These are phyloP conservation scores for Erodium maritimum DNA, from an alignment of 345 rosid species.

Conservation along the genomic window DNA sequence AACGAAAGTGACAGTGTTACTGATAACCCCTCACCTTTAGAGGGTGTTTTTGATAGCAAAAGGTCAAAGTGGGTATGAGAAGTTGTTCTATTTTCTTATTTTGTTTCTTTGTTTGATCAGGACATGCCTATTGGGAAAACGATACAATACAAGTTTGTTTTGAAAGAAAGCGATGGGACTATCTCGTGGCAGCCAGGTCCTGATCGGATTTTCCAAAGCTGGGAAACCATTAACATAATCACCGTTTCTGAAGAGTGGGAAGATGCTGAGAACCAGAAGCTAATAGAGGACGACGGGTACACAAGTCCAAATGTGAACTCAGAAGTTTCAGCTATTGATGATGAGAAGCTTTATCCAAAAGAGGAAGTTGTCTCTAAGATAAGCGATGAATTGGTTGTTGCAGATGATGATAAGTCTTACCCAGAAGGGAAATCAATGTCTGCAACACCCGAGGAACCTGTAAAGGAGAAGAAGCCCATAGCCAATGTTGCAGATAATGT, in stretches of 20 bases:
- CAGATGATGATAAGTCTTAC: neutral
- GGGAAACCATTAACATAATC: slow-evolving; percentile 15
- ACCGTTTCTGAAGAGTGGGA: slow-evolving; percentile 24
- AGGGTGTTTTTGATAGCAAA: no score
- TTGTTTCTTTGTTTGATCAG: slow-evolving; percentile 7
- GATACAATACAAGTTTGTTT: slow-evolving; percentile 23
- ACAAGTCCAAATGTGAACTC: neutral
- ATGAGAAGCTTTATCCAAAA: slow-evolving; percentile 4
- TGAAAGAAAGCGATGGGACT: slow-evolving; percentile 13
- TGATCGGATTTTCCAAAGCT: slow-evolving; percentile 19
- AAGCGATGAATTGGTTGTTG: neutral
- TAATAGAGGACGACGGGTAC: slow-evolving; percentile 10
- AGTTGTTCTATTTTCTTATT: no score
- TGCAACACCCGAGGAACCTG: neutral
- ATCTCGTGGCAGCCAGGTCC: slow-evolving; percentile 27
- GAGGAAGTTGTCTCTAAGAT: neutral
- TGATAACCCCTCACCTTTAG: no score
- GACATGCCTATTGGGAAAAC: slow-evolving; percentile 13
- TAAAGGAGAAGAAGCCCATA: neutral
- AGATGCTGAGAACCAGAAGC: slow-evolving; percentile 18
- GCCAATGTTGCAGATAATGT: neutral
- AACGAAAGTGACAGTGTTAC: no score
- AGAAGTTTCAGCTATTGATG: neutral
- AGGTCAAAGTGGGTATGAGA: no score
- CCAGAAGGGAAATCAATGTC: neutral